Conservation (phyloP, 2,329 filamentous ascomycete species). For the Epichloe sibirici region DNA sequence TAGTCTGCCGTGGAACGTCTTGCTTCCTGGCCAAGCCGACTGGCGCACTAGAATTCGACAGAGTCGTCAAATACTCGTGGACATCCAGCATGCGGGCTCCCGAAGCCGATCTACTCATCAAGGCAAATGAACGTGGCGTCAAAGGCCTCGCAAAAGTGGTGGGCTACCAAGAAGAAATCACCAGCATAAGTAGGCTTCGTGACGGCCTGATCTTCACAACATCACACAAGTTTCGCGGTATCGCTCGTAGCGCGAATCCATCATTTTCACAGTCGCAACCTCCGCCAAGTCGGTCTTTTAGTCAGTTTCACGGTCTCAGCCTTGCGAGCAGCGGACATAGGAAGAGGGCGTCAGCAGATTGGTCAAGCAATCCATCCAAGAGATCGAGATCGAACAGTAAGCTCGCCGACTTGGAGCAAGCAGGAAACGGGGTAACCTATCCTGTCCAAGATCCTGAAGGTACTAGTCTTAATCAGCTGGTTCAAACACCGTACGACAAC, state of each 20-base stretch:
- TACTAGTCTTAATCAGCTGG: conserved; percentile 1
- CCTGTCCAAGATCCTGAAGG: conserved; percentile 1
- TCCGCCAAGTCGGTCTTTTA: not conserved
- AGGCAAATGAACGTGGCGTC: not conserved
- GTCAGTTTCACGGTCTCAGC: not conserved
- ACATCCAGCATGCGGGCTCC: not conserved
- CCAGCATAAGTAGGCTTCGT: not conserved
- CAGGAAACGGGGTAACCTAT: not conserved
- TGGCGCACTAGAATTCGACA: not conserved
- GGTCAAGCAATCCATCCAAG: not conserved
- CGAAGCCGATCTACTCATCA: not conserved
- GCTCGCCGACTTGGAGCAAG: not conserved
- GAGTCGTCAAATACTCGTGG: not conserved
- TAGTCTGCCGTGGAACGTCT: not conserved
- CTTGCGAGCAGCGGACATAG: not conserved
- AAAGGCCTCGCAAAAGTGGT: not conserved
- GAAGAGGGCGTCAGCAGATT: not conserved
- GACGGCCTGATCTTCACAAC: not conserved
- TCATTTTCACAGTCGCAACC: not conserved
- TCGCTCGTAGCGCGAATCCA: not conserved
- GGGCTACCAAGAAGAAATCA: not conserved
- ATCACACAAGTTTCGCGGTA: not conserved
- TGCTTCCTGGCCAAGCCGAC: not conserved
- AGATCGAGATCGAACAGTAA: conserved; percentile 1
- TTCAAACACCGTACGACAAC: conserved; percentile 1